Evolutionary conservation across 495 filamentous ascomycete species (phyloP), one percentile per base, ranked within the genome.

Genomic region (Penicillium simplicissimum): DNA sequence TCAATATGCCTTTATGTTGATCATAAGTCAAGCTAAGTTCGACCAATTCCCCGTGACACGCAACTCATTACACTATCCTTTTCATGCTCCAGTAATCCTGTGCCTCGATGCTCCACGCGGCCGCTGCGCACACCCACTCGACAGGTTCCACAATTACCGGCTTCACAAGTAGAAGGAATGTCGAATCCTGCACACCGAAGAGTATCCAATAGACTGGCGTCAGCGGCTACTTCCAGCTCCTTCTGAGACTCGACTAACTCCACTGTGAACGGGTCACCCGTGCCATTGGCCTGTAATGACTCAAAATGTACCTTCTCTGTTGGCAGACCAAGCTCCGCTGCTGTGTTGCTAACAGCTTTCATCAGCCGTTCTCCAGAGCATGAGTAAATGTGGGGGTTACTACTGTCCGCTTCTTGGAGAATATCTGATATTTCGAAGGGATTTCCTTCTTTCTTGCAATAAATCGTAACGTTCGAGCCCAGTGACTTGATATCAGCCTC

Each of bases 71-170:
- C 52, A 47, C 42, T 52, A 19, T 57, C 42, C 19, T 60, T 59
- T 36, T 60, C 61, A 43, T 42, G 45, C 19, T 55, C 56, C 11
- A 52, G 8, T 23, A 64, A 14, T 3, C 51, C 57, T 28, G 61
- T 55, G 7, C 57, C 57, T 8, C 57, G 57, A 59, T 64, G 61
- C 21, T 64, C 56, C 6, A 59, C 40, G 14, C 52, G 31, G 0
- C 61, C 56, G 17, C 35, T 33, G 4, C 52, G 31, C 1, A 64
- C 40, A 43, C 38, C 40, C 36, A 64, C 57, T 8, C 61, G 31
- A 47, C 61, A 64, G 9, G 49, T 64, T 1, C 61, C 61, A 55
- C 61, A 64, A 28, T 59, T 64, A 17, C 57, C 55, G 1, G 52
- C 42, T 23, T 64, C 61, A 21, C 61, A 64, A 0, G 61, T 42